phyloP scores from a whole-genome alignment of 176 grass and related monocot genomes.

The Panicum miliaceum region DNA sequence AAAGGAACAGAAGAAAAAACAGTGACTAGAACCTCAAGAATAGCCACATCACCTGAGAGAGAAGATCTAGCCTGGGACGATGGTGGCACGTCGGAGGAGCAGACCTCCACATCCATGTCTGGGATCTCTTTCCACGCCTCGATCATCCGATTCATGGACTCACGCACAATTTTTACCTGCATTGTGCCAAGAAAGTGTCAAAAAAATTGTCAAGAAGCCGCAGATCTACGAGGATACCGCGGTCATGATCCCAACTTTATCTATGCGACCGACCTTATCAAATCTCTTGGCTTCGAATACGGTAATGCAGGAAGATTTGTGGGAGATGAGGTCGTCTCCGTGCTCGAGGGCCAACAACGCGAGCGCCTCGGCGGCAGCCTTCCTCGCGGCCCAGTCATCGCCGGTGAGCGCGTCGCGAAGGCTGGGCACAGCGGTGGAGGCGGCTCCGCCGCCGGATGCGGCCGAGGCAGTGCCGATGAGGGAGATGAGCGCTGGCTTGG shows the following conservation, averaged over 20 bases:
- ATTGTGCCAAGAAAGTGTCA: slow-evolving; percentile 42
- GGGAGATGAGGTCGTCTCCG: slow-evolving; percentile 62
- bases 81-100: slow-evolving; percentile 32
- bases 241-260: neutral
- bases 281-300: slow-evolving; percentile 87
- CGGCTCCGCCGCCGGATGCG: slow-evolving; percentile 54
- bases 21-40: slow-evolving; percentile 20
- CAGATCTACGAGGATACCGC: slow-evolving; percentile 25
- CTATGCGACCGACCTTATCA: slow-evolving; percentile 66
- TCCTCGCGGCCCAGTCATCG: slow-evolving; percentile 91
- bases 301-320: slow-evolving; percentile 76
- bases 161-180: slow-evolving; percentile 94
- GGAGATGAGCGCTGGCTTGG: slow-evolving; percentile 83
- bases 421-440: slow-evolving; percentile 62
- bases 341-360: slow-evolving; percentile 59
- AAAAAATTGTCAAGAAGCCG: slow-evolving; percentile 23
- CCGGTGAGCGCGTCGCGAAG: slow-evolving; percentile 78
- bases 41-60: slow-evolving; percentile 52
- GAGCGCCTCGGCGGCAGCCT: slow-evolving; percentile 86
- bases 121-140: slow-evolving; percentile 95
- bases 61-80: slow-evolving; percentile 57
- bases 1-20: neutral
- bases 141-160: slow-evolving; percentile 92
- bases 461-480: slow-evolving; percentile 69
- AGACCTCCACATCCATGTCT: slow-evolving; percentile 56